Base-by-base conservation (phyloP, 305 asterid species). In the Stenogyne calaminthoides region DNA sequence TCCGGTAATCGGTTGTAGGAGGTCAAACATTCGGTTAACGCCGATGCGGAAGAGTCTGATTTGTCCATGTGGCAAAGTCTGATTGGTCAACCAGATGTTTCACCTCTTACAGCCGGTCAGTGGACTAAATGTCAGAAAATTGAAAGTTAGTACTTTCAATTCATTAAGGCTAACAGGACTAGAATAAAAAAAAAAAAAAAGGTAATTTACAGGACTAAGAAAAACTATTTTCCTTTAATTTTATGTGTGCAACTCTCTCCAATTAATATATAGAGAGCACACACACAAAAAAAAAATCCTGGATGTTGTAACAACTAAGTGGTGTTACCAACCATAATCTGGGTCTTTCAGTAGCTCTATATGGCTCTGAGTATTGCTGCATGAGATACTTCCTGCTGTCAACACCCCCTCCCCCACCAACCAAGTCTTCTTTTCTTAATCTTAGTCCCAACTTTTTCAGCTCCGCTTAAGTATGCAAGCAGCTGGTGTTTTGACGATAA, bases 401-500 rank as follows among this genome's bases (percentile, higher is more conserved):
- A 49, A 4, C 5, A 27, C 46, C 54, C 57, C 57, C 1, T 15
- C 10, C 57, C 25, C 20, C 57, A 32, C 57, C 58, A 6, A 7
- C 60, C 7, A 9, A 2, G 36, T 59, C 79, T 74, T 11, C 60
- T 25, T 47, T 49, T 25, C 71, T 67, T 36, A 56, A 58, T 34
- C 39, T 42, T 20, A 27, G 18, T 72, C 73, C 63, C 32, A 52
- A 16, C n/a, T 39, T 60, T 76, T 69, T 63, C 85, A 91, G 96
- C 85, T 69, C 83, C 90, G 22, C 82, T 83, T 37, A 84, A 68
- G 80, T 87, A 84, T 47, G 70, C 84, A 62, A 66, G 86, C 76
- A 84, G 84, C 83, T 89, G 88, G 95, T 80, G 90, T 76, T 89
- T 89, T 75, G 89, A 86, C 54, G 97, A 91, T 59, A 89, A 84